Evolutionary conservation across 345 rosid species (phyloP), one percentile per base, ranked within the genome.

Genomic region (Aquilaria malaccensis): DNA sequence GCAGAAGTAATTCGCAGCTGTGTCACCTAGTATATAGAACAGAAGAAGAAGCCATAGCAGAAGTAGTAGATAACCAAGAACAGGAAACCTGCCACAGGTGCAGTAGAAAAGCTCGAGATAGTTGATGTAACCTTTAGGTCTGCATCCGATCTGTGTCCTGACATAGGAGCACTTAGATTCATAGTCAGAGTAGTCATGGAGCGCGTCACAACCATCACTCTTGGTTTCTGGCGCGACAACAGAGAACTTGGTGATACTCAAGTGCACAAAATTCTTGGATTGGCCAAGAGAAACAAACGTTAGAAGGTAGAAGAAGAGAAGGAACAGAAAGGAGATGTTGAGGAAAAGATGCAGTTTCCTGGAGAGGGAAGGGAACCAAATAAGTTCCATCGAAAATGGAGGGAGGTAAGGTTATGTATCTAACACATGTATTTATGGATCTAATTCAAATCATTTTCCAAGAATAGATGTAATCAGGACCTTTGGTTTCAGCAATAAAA

Each of bases 1-100:
- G 55, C 98, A 92, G 80, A 92, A 92, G 70, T 83, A 92, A 2
- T 75, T 73, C 4, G 98, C 83, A 1, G 98, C 91, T 2, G 98
- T 92, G 56, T 84, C 80, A 9, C 96, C 97, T 33, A 93, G n/a
- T 2, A 89, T 71, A 57, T 93, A 89, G 76, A 93, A 93, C 49
- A 89, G 58, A 58, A 85, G 79, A 51, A 73, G 45, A 2, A 94
- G 89, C 99, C 96, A 90, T 10, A 81, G 75, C n/a, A 83, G 70
- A 64, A 89, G 76, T n/a, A 83, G 41, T 15, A 30, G 37, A 22
- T 73, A 63, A 10, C 94, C 98, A 47, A 83, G 66, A 0, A 81
- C 0, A 10, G 85, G 83, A 57, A 67, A 70, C 2, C 61, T 33
- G 11, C 84, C 87, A 58, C 76, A 87, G 60, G 76, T 80, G 63